phyloP scores from a whole-genome alignment of 2,329 filamentous ascomycete genomes.

The Trichoderma endophyticum region DNA sequence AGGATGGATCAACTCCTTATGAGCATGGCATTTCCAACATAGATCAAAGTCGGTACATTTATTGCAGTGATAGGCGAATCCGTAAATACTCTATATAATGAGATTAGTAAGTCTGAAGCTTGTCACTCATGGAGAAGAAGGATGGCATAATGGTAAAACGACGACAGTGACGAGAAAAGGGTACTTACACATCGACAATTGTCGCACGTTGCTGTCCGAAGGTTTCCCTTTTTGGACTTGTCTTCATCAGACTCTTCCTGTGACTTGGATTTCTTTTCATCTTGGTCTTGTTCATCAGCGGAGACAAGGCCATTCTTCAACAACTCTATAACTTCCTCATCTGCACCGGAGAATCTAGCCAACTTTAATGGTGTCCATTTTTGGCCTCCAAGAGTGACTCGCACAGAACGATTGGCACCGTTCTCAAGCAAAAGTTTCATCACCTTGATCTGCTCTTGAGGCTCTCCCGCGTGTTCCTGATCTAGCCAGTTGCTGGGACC shows the following conservation, averaged over 20 bases:
- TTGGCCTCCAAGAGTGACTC: background rate
- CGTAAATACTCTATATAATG: background rate
- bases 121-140: background rate
- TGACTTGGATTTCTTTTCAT: background rate
- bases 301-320: conserved; percentile 12
- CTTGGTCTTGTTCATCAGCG: background rate
- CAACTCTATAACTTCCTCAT: conserved; percentile 9
- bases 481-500: background rate
- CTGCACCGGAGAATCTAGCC: conserved; percentile 8
- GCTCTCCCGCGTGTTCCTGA: background rate
- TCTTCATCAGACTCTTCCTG: conserved; percentile 5
- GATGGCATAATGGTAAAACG: background rate
- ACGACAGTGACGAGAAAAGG: background rate
- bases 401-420: conserved; percentile 3
- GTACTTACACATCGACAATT: conserved; percentile 16
- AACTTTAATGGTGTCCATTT: conserved; percentile 18
- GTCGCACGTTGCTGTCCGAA: conserved; percentile 4
- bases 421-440: conserved; percentile 19
- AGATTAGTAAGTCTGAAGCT: background rate
- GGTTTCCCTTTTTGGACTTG: conserved; percentile 8
- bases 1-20: background rate
- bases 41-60: conserved; percentile 8
- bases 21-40: conserved; percentile 17
- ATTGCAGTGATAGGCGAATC: conserved; percentile 14
- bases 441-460: conserved; percentile 13